phyloP scores from a whole-genome alignment of 306 rosid species.

The Rubus idaeus region DNA sequence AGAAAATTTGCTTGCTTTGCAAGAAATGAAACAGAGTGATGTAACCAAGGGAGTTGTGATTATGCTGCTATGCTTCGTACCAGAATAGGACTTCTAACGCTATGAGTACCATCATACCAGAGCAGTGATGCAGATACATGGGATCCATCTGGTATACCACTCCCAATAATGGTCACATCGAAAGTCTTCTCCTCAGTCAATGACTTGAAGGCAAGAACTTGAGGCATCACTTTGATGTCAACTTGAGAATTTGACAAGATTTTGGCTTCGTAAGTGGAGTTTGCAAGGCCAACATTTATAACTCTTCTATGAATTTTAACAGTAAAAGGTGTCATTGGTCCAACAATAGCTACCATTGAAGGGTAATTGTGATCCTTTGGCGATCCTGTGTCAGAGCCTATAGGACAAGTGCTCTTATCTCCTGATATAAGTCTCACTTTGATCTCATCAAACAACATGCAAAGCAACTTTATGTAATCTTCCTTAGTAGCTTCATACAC shows the following conservation, averaged over 20 bases:
- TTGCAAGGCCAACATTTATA: slow-evolving; percentile 30
- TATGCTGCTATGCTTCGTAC: neutral
- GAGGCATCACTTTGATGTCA: slow-evolving; percentile 18
- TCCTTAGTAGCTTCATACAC: slow-evolving; percentile 34
- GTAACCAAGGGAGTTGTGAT: neutral
- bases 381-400: neutral
- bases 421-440: neutral
- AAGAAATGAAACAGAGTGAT: slow-evolving; percentile 11
- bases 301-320: slow-evolving; percentile 24
- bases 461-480: slow-evolving; percentile 24
- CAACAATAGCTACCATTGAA: slow-evolving; percentile 14
- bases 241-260: neutral
- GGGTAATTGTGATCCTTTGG: slow-evolving; percentile 25
- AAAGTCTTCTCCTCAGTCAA: slow-evolving; percentile 33
- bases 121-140: neutral
- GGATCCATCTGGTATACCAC: neutral
- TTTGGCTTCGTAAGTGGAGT: slow-evolving; percentile 10
- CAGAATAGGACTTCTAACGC: slow-evolving; percentile 23
- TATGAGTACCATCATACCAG: slow-evolving; percentile 27
- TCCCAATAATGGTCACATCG: slow-evolving; percentile 20
- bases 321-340: neutral
- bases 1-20: neutral
- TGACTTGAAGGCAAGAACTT: slow-evolving; percentile 15
- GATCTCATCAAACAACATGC: neutral
- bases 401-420: slow-evolving; percentile 8